A percentile compares a stretch with the other conserved stretches of the same genome.
Evolutionary conservation across 805 yeast species (phyloP).

Genomic region (Monosporozyma solicola): DNA sequence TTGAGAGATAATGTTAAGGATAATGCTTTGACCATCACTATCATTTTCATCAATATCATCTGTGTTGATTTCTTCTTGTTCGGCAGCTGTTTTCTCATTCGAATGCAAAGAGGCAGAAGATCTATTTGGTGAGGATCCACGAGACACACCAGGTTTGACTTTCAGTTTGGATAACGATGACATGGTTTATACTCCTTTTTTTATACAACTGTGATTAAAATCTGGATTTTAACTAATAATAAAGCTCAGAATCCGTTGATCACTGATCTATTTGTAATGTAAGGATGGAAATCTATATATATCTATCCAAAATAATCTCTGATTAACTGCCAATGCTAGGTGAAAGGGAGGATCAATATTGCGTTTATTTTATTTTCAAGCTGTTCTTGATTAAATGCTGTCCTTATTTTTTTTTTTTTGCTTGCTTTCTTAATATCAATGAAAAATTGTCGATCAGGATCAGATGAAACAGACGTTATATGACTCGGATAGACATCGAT

Average conservation of each 20-base stretch:
- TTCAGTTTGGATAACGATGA: conserved; percentile 3
- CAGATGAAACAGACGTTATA: neutral
- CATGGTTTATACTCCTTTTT: neutral
- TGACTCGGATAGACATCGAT: neutral
- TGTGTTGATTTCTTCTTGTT: conserved; percentile 21
- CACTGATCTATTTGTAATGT: neutral
- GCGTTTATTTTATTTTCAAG: too few species aligned
- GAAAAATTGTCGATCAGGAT: too few species aligned
- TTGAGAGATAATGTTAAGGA: conserved; percentile 82
- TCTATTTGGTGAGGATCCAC: neutral
- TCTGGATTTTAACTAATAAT: neutral
- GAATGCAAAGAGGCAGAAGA: neutral
- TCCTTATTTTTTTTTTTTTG: too few species aligned
- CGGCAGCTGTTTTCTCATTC: neutral
- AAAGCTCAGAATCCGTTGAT: neutral
- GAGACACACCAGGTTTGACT: neutral
- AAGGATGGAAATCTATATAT: too few species aligned
- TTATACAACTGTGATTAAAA: neutral
- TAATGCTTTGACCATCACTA: conserved; percentile 77
- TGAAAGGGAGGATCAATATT: too few species aligned
- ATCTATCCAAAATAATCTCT: neutral
- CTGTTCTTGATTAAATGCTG: too few species aligned
- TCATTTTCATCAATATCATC: conserved; percentile 91
- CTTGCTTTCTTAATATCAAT: too few species aligned
- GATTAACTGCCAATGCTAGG: neutral